Base-by-base conservation (phyloP, 108 stramenopile species). In the Halocafeteria seosinensis region DNA sequence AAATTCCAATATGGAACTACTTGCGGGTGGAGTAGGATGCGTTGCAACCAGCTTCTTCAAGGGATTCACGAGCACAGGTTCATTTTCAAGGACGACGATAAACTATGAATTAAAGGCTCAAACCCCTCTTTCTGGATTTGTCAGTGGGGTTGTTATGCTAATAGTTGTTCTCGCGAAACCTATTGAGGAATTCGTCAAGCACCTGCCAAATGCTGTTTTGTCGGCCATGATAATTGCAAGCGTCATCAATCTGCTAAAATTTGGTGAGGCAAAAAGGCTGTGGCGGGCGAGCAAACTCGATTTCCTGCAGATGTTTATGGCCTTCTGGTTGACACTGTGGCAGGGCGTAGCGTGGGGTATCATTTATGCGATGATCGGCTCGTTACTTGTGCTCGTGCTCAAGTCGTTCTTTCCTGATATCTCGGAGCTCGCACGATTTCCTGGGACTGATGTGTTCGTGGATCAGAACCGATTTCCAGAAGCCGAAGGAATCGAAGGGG, bases 51-150 rank as follows among this genome's bases (percentile, higher is more conserved):
- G 74, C 23, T 51, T 88, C 55, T 85, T 87, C 70, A n/a, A 66
- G 50, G 29, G 67, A 24, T 73, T 42, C 50, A 37, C 52, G 4
- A 70, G 67, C 26, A 50, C 86, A 5, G 86, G 85, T 2, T 78
- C 75, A 27, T 86, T 90, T 38, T 66, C 70, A 37, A 75, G 85
- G 36, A 84, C 82, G n/a, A 83, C 87, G 25, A 85, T 90, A 63
- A 84, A 85, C 64, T 76, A 76, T 58, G 73, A 79, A 1, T 61
- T 57, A 35, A 84, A 84, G 4, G 86, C 86, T 12, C 64, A 81
- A 60, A 81, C 78, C 59, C 79, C 79, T n/a, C 64, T 88, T 21
- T 76, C 78, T 37, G 73, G 65, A 38, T 67, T 91, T 38, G 64
- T 88, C 33, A 83, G 85, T 2, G 82, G 77, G 5, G 35, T 73